A percentile compares a stretch with the other conserved stretches of the same genome.
phyloP scores from a whole-genome alignment of 768 basidiomycete genomes.

The Suillus decipiens region DNA sequence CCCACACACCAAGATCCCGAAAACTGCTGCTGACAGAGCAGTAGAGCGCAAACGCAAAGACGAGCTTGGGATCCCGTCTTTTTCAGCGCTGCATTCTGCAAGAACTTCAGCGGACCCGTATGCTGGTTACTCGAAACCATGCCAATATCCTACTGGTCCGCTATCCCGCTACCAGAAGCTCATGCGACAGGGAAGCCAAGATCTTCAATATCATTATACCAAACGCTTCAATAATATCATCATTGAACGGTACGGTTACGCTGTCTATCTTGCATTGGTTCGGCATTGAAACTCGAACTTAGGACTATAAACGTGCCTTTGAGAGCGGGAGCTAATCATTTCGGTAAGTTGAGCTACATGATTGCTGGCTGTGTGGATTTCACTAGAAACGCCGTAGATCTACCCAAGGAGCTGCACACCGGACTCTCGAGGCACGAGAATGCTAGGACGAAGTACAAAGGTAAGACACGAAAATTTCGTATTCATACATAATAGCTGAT shows the following conservation, averaged over 20 bases:
- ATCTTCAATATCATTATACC: constrained; percentile 61
- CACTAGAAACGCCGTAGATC: constrained; percentile 32
- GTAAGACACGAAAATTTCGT: constrained; percentile 18
- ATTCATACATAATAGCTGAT: not conserved
- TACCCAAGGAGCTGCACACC: constrained; percentile 43
- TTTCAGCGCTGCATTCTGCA: constrained; percentile 37
- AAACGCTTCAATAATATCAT: constrained; percentile 38
- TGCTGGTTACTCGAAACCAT: constrained; percentile 51
- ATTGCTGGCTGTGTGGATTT: not conserved
- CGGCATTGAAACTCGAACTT: not conserved
- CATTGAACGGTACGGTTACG: constrained; percentile 52
- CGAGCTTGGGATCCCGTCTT: constrained; percentile 44
- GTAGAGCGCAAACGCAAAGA: constrained; percentile 38
- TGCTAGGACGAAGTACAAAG: constrained; percentile 29
- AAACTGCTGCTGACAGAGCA: constrained; percentile 34
- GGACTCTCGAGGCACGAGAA: constrained; percentile 33
- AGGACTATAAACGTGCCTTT: constrained; percentile 48
- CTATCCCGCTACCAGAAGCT: constrained; percentile 43
- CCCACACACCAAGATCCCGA: constrained; percentile 46
- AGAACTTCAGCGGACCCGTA: constrained; percentile 18
- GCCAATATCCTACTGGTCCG: constrained; percentile 45
- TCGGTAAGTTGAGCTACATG: constrained; percentile 36
- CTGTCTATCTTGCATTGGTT: not conserved
- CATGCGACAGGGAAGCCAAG: constrained; percentile 34
- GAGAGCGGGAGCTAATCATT: constrained; percentile 49